Conservation (phyloP, 192 early-diverging fungal genomes). For the Mortierella antarctica region DNA sequence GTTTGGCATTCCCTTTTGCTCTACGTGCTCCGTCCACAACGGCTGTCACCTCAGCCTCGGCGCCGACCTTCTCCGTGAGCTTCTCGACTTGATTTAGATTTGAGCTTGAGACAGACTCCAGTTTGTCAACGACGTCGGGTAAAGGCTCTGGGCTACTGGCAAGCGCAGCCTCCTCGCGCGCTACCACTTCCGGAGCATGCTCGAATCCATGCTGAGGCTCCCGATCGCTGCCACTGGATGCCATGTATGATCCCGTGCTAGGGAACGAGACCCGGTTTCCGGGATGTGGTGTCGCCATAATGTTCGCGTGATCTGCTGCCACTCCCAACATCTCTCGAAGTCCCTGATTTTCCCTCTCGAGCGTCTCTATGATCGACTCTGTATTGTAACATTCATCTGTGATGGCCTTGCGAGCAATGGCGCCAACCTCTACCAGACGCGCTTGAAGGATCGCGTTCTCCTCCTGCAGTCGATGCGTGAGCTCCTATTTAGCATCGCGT, state of each 20-base stretch:
- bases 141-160: not conserved
- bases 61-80: not conserved
- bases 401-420: constrained; percentile 36
- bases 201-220: constrained; percentile 14
- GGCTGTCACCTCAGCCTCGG: not conserved
- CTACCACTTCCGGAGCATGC: constrained; percentile 1
- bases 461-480: constrained; percentile 20
- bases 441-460: constrained; percentile 40
- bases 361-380: constrained; percentile 39
- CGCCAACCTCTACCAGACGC: constrained; percentile 38
- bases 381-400: constrained; percentile 50
- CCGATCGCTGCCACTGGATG: constrained; percentile 50
- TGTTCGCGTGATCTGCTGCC: constrained; percentile 14
- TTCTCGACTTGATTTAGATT: not conserved
- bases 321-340: constrained; percentile 44
- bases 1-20: not conserved
- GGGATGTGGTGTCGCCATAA: constrained; percentile 8
- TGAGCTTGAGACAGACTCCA: constrained; percentile 17
- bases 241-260: constrained; percentile 42
- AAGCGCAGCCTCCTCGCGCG: not conserved
- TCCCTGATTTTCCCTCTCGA: constrained; percentile 46
- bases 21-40: not conserved
- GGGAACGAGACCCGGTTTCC: constrained; percentile 49
- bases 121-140: not conserved
- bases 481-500: constrained; percentile 12